Base-by-base conservation (phyloP, 176 grass and related monocot genomes). In the Oryza punctata region DNA sequence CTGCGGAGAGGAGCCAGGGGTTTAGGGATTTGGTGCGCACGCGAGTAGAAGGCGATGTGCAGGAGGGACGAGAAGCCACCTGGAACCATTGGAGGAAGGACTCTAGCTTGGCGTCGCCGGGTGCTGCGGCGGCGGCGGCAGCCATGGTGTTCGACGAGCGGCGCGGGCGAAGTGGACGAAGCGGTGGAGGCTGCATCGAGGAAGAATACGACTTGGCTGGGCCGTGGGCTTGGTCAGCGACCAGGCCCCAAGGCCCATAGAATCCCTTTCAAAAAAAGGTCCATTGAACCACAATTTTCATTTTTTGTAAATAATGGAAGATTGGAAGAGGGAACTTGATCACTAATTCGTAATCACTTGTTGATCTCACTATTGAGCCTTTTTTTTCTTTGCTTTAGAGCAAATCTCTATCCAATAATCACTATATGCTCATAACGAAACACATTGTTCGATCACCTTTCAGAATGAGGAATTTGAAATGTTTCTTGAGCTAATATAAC, bases 11-110 rank as follows among this genome's bases (percentile, higher is more conserved):
- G 67, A 21, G 57, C 6, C 1, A 28, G 3, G 10, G 71, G 50
- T 75, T 82, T 65, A 65, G n/a, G 73, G 46, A 26, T 73, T 73
- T 70, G 41, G 23, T 43, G 35, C 79, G 41, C 18, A 71, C 2
- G 71, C n/a, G 46, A 61, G 63, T 40, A 33, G 54, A 47, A 24
- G 18, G 35, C 6, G 16, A 24, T 12, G 76, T 12, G 28, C 25
- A 60, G 49, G 29, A 41, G 9, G 9, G 40, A 63, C 50, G 85
- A 44, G 44, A 63, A 26, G 21, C 21, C 12, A 98, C 96, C 85
- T 95, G 91, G 24, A 98, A 83, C 96, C 93, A 98, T 87, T 93
- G 91, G 73, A 94, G 89, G 85, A 98, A 98, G 85, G 70, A 78
- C 23, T 85, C 59, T 23, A 95, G 93, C 82, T 95, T 98, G n/a